Base-by-base conservation (phyloP, 257 asterid genomes). In the Primulina eburnea region DNA sequence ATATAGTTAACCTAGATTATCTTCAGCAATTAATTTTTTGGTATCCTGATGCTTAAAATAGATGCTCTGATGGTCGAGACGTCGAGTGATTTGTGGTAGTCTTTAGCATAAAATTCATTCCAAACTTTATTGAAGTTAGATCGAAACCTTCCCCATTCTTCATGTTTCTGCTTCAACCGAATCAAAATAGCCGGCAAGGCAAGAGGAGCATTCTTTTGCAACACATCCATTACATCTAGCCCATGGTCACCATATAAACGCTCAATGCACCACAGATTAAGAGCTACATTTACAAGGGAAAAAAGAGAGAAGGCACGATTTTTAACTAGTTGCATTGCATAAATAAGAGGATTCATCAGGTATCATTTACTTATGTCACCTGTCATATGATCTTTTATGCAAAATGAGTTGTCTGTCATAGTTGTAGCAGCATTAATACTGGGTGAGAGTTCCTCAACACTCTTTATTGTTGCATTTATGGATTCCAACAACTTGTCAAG, bases 181-280 rank as follows among this genome's bases (percentile, higher is more conserved):
- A 89, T 89, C 68, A 92, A 81, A 79, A 91, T 78, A 57, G 92
- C 95, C 68, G 96, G 95, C 84, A 94, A 82, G 65, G 92, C 85
- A 76, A 78, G 79, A 38, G 96, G 79, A 55, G 95, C 89, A 53
- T 83, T 94, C 87, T 88, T 94, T 24, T 92, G 97, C 82, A 94
- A 81, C 67, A 94, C 86, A 66, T 94, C 99, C 84, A 86, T 78
- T 81, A 92, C 95, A 72, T 94, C 99, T 72, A 94, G 92, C 68
- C 99, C 99, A 86, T 92, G 99, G 77, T 94, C 99, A 59, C 99
- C 99, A 79, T 94, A 94, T 18, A 94, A 82, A 11, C 98, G 96
- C 80, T 94, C 99, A 73, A 89, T 91, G 90, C 97, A 91, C 82
- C 99, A 91, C 72, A 92, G 66, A 81, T 85, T 86, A 72, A 91